phyloP scores from a whole-genome alignment of 495 filamentous ascomycete species.

The Bathelium albidoporum region DNA sequence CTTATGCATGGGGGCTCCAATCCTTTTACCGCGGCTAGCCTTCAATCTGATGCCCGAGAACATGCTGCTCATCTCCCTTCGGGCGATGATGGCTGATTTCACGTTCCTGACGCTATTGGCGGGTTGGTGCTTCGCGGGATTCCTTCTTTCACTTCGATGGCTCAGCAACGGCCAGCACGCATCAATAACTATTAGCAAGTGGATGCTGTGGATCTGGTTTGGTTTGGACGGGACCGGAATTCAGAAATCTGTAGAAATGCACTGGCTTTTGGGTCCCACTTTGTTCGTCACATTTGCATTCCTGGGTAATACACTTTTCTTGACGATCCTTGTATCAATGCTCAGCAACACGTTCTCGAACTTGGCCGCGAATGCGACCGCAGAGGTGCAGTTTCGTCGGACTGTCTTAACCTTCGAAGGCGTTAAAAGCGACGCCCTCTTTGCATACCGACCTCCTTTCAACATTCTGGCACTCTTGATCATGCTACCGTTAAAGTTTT shows the following conservation, averaged over 20 bases:
- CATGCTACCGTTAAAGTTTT: slow-evolving; percentile 54
- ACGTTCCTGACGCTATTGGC: slow-evolving; percentile 52
- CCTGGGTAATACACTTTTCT: slow-evolving; percentile 64
- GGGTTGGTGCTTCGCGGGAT: slow-evolving; percentile 63
- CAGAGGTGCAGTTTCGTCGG: slow-evolving; percentile 61
- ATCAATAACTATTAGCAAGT: slow-evolving; percentile 53
- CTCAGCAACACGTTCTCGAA: slow-evolving; percentile 60
- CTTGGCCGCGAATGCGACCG: slow-evolving; percentile 52
- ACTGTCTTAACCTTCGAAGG: slow-evolving; percentile 67
- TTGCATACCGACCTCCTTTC: slow-evolving; percentile 63
- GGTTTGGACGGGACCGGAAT: slow-evolving; percentile 66
- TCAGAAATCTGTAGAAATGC: slow-evolving; percentile 52
- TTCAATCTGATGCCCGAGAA: slow-evolving; percentile 68
- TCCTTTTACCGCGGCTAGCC: slow-evolving; percentile 60
- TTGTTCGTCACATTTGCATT: slow-evolving; percentile 65
- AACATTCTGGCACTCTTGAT: slow-evolving; percentile 57
- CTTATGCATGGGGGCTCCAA: slow-evolving; percentile 56
- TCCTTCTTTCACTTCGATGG: slow-evolving; percentile 62
- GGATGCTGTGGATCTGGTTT: slow-evolving; percentile 79
- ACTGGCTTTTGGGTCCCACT: slow-evolving; percentile 54
- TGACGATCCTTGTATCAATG: slow-evolving; percentile 68
- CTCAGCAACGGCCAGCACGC: slow-evolving; percentile 39
- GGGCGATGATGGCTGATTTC: slow-evolving; percentile 69
- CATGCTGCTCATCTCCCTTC: slow-evolving; percentile 58
- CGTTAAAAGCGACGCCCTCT: slow-evolving; percentile 63